Percentiles rank a stretch among this genome's conserved stretches.
phyloP scores from a whole-genome alignment of 495 filamentous ascomycete species.

The Parathielavia appendiculata region DNA sequence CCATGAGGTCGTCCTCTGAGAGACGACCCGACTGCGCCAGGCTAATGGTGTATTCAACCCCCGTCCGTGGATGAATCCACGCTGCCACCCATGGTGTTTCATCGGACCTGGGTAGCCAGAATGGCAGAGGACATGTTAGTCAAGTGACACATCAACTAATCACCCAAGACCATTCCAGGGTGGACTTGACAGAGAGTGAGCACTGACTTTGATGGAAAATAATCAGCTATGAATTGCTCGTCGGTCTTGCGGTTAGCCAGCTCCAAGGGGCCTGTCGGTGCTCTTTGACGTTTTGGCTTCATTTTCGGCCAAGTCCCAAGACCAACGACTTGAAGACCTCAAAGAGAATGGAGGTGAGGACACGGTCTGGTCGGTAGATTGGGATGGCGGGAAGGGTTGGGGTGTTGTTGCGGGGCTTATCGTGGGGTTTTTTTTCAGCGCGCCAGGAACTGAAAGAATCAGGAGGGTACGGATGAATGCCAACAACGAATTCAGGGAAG shows the following conservation, averaged over 20 bases:
- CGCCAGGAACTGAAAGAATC: too few species aligned
- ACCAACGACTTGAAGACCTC: background rate
- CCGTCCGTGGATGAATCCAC: constrained; percentile 43
- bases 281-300: constrained; percentile 31
- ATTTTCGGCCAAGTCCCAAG: constrained; percentile 2
- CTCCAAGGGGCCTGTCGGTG: constrained; percentile 39
- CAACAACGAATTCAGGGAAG: too few species aligned
- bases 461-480: too few species aligned
- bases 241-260: constrained; percentile 42
- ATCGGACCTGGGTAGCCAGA: background rate
- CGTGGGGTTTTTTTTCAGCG: too few species aligned
- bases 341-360: too few species aligned
- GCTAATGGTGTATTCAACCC: constrained; percentile 36
- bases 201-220: constrained; percentile 39
- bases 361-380: too few species aligned
- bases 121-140: background rate
- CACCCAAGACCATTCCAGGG: background rate
- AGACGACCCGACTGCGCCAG: constrained; percentile 49
- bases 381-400: too few species aligned
- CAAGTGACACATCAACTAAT: background rate
- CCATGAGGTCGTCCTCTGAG: constrained; percentile 48
- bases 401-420: too few species aligned
- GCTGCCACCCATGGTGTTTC: constrained; percentile 36
- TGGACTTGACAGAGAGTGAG: background rate
- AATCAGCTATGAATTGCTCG: constrained; percentile 40